Conservation (phyloP, 768 basidiomycete genomes). For the Cubamyces sp. region DNA sequence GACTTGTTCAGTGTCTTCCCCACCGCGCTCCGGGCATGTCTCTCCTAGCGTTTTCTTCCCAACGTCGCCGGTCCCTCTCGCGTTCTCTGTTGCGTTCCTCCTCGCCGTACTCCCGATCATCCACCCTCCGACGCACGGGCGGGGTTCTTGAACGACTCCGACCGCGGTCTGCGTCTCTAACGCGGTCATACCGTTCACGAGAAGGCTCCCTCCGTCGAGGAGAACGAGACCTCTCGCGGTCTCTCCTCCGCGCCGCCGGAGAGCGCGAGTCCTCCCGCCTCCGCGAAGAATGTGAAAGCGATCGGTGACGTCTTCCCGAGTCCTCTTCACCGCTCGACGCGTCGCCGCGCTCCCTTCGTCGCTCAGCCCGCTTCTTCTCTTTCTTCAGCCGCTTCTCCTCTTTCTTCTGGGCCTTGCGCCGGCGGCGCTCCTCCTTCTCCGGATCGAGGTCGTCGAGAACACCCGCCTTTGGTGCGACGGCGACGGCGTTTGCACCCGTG, state of each 20-base stretch:
- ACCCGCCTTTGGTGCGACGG: constrained; percentile 26
- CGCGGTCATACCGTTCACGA: constrained; percentile 5
- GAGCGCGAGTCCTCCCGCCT: constrained; percentile 32
- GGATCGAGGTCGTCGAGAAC: constrained; percentile 24
- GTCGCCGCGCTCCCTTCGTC: constrained; percentile 19
- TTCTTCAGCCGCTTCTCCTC: constrained; percentile 63
- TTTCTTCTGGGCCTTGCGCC: constrained; percentile 49
- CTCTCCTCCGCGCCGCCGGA: constrained; percentile 5
- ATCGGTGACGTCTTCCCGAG: constrained; percentile 9
- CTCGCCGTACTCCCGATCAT: constrained; percentile 37
- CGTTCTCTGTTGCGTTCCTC: constrained; percentile 42
- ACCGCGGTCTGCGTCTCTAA: constrained; percentile 3
- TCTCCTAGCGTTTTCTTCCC: constrained; percentile 50
- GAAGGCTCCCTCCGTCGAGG: constrained; percentile 30
- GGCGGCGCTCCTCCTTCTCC: constrained; percentile 40
- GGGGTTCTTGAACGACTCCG: constrained; percentile 28
- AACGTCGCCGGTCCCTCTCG: constrained; percentile 52
- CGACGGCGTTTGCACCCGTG: constrained; percentile 38
- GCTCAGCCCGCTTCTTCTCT: constrained; percentile 48
- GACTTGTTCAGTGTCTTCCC: constrained; percentile 31
- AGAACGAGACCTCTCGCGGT: constrained; percentile 40
- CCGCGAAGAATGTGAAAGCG: constrained; percentile 1
- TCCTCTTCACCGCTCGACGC: constrained; percentile 22
- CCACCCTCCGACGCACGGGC: constrained; percentile 16
- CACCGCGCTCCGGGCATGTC: constrained; percentile 36